Base-by-base conservation (phyloP, 192 early-diverging fungal species). In the Chytriomyces confervae region DNA sequence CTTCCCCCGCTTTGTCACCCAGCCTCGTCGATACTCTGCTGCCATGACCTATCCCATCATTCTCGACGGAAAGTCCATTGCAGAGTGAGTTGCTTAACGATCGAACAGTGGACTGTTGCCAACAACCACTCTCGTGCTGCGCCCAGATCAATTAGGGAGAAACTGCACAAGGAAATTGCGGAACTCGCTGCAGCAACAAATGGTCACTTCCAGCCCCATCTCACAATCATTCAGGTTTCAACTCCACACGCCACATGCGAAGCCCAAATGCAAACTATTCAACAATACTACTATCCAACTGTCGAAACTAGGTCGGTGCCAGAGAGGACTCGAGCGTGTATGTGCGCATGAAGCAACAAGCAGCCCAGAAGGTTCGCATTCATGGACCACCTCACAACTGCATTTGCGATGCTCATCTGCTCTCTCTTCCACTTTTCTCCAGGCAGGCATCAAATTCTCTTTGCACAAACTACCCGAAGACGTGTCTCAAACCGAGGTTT, bases 251-350 rank as follows among this genome's bases (percentile, higher is more conserved):
- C 86, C 91, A 76, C 87, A 90, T 72, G 79, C 61, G 29, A 77
- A 81, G 60, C 84, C 93, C 76, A 89, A 91, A 72, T 78, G 83
- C 53, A 36, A 36, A 36, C 29, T 36, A 36, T 36, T 36, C 29
- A 36, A 57, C 20, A 57, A 95, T 95, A 78, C 81, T 79, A 50
- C 95, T 95, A 43, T 91, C 92, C 53, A 87, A 97, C 0, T 89
- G 93, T 18, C 91, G 96, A 29, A 84, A 97, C 70, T 50, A 99
- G 85, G 94, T 99, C 18, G 98, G 98, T 50, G 87, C 72, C 44
- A 93, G 96, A 57, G 94, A 96, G 64, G 98, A 99, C 85, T 98
- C 96, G 18, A 92, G 91, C 70, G 87, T 95, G 45, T 99, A 99
- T 81, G 94, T 98, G 29, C 81, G 91, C 45, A 94, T 96, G 91